These are phyloP conservation scores for Metarhizium humberi DNA, from an alignment of 2,329 filamentous ascomycete species.

Conservation along the genomic window DNA sequence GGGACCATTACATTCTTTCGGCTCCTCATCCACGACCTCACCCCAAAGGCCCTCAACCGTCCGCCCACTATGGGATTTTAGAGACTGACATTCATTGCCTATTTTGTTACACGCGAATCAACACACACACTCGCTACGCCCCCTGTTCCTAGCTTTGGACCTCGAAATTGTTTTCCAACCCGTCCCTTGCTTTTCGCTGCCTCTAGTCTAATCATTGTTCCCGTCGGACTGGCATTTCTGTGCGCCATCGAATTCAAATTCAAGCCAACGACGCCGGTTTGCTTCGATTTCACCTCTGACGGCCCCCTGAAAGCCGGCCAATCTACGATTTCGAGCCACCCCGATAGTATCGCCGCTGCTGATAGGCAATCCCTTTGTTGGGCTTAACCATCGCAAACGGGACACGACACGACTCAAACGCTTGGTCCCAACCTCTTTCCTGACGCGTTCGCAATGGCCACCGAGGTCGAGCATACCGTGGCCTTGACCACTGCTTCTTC, in stretches of 20 bases:
- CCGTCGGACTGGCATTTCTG: neutral
- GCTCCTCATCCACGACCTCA: slow-evolving; percentile 17
- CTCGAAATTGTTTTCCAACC: neutral
- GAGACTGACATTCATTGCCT: slow-evolving; percentile 11
- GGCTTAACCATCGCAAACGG: neutral
- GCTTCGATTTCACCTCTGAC: neutral
- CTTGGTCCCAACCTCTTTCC: neutral
- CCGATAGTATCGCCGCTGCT: neutral
- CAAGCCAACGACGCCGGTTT: neutral
- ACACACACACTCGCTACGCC: slow-evolving; percentile 6
- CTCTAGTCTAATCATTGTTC: neutral
- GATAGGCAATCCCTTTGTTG: neutral
- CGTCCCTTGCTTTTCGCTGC: neutral
- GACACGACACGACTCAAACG: neutral
- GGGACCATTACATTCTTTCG: slow-evolving; percentile 35
- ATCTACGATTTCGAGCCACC: neutral
- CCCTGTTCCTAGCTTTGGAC: slow-evolving; percentile 3
- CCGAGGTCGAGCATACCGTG: slow-evolving; percentile 28
- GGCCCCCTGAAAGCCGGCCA: neutral
- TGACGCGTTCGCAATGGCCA: slow-evolving; percentile 23
- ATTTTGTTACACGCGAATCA: neutral
- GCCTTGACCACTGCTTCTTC: slow-evolving; percentile 17
- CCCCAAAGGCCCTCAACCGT: slow-evolving; percentile 9
- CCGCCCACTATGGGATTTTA: slow-evolving; percentile 5
- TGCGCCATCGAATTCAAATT: neutral